Evolutionary conservation across 2,329 filamentous ascomycete genomes (phyloP), one percentile per base, ranked within the genome.

Genomic region (Blastomyces gilchristii): DNA sequence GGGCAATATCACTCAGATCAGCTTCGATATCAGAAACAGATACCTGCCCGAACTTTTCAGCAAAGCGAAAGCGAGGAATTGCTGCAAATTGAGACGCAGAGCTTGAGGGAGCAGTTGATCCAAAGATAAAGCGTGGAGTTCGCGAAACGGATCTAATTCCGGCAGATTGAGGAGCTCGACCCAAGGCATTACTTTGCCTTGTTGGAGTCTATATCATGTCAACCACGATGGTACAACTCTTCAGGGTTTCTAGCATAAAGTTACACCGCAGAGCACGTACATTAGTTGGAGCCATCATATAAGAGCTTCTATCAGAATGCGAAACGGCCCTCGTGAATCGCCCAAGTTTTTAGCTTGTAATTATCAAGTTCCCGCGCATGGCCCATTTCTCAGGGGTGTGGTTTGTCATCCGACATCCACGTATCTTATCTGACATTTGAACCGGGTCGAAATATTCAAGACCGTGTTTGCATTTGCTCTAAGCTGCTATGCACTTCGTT

Each of bases 31-130:
- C 65, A 11, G 57, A 53, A 12, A 18, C 54, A 16, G 57, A 53
- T 8, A 18, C 43, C 16, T 22, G 28, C 11, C 53, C 34, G n/a
- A 43, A 61, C 18, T 41, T 47, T 41, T 63, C 50, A 14, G 50
- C 37, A 49, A 68, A 63, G 1, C 63, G 58, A 63, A 68, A 68
- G 39, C 66, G 66, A 11, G 67, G 67, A 22, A 63, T 66, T 4
- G 67, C 60, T 12, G 65, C 64, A 63, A 68, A 67, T 41, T 67
- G 67, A 2, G 58, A 22, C 14, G 22, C 60, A 25, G 62, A 53
- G 31, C 59, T 61, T 41, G 60, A 62, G 3, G 65, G 58, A 6
- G 45, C 52, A 11, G 63, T 58, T n/a, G 67, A 64, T 39, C 60
- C 56, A 57, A 67, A 67, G n/a, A 64, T 28, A 53, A 67, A 67